Conservation (phyloP, 2,329 filamentous ascomycete genomes). For the Calycina marina region DNA sequence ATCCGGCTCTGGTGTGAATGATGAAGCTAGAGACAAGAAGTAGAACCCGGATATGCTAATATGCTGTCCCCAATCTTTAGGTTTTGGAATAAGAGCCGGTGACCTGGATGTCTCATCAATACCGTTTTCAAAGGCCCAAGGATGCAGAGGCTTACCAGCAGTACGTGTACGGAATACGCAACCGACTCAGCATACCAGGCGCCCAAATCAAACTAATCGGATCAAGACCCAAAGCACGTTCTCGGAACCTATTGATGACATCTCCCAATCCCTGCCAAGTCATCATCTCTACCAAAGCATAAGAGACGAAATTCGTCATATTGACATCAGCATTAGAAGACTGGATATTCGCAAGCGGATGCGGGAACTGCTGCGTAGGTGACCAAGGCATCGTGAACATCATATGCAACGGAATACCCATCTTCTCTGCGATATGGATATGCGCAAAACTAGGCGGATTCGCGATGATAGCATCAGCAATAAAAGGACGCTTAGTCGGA, state of each 20-base stretch:
- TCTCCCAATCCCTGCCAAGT: slow-evolving; percentile 73
- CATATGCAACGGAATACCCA: slow-evolving; percentile 62
- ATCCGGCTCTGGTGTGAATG: slow-evolving; percentile 50
- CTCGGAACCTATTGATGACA: slow-evolving; percentile 76
- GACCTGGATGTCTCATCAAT: too few species aligned
- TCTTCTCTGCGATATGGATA: slow-evolving; percentile 59
- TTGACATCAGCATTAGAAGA: slow-evolving; percentile 47
- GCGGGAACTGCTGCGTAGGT: slow-evolving; percentile 54
- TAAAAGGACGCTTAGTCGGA: slow-evolving; percentile 42
- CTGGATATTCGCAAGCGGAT: slow-evolving; percentile 54
- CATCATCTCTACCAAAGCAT: slow-evolving; percentile 55
- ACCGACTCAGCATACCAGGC: slow-evolving; percentile 60
- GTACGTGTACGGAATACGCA: slow-evolving; percentile 76
- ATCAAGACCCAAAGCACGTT: slow-evolving; percentile 59
- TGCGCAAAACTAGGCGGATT: slow-evolving; percentile 69
- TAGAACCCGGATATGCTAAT: slow-evolving; percentile 66
- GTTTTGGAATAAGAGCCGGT: slow-evolving; percentile 63
- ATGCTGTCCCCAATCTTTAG: slow-evolving; percentile 58
- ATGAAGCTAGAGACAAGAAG: slow-evolving; percentile 53
- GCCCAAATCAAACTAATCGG: slow-evolving; percentile 70
- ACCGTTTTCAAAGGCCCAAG: too few species aligned
- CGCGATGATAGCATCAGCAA: slow-evolving; percentile 70
- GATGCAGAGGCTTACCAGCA: slow-evolving; percentile 47
- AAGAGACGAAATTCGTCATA: slow-evolving; percentile 54
- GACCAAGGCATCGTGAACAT: slow-evolving; percentile 85